phyloP scores from a whole-genome alignment of 2,329 filamentous ascomycete species.

The Cordyceps javanica region DNA sequence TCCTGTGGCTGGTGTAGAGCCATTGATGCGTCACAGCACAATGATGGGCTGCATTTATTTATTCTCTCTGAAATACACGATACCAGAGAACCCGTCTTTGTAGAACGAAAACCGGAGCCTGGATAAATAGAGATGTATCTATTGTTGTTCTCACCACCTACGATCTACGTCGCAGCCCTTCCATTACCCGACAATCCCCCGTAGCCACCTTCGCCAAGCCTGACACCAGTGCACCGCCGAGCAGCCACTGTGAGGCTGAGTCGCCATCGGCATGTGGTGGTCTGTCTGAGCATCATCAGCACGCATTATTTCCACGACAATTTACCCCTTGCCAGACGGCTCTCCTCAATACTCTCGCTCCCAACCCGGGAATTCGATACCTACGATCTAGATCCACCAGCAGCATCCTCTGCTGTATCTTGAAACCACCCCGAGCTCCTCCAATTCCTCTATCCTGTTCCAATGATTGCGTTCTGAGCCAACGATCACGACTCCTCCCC shows the following conservation, averaged over 20 bases:
- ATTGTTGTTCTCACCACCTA: too few species aligned
- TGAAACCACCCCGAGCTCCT: not conserved
- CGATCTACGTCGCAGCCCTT: too few species aligned
- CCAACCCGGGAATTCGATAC: not conserved
- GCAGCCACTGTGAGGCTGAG: conserved; percentile 8
- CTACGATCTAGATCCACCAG: not conserved
- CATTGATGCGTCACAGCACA: not conserved
- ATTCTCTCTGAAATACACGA: not conserved
- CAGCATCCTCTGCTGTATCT: not conserved
- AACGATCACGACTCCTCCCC: not conserved
- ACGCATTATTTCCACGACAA: not conserved
- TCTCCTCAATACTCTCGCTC: not conserved
- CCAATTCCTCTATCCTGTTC: not conserved
- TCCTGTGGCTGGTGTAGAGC: not conserved
- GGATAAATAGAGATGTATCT: too few species aligned
- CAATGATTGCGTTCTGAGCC: conserved; percentile 1
- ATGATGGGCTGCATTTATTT: not conserved
- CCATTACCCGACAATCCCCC: conserved; percentile 11
- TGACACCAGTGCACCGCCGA: not conserved
- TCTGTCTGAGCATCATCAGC: not conserved
- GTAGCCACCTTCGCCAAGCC: conserved; percentile 10
- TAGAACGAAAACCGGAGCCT: too few species aligned
- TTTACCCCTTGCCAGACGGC: not conserved
- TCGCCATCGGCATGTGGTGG: conserved; percentile 6
- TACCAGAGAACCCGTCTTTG: too few species aligned